These are phyloP conservation scores for Fusarium sp. DNA, from an alignment of 2,329 filamentous ascomycete genomes.

Conservation along the genomic window DNA sequence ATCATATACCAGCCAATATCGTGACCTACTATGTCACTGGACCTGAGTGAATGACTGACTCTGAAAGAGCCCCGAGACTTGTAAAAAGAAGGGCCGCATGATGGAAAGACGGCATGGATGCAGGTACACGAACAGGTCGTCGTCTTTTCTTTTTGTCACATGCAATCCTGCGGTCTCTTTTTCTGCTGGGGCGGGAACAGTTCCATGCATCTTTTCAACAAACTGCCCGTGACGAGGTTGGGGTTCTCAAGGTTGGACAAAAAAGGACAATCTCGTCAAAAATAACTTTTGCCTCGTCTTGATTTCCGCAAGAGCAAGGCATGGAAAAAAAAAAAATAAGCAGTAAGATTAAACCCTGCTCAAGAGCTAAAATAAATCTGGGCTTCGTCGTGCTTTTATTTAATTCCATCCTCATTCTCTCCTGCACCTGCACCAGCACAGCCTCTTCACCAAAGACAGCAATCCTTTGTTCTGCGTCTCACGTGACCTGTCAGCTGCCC, in stretches of 20 bases:
- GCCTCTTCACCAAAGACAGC: not conserved
- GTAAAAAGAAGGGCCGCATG: slow-evolving; percentile 11
- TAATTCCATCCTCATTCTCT: not conserved
- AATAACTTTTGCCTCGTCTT: not conserved
- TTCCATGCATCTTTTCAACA: not conserved
- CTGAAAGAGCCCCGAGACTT: slow-evolving; percentile 1
- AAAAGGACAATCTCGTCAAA: not conserved
- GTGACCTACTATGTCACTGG: slow-evolving; percentile 37
- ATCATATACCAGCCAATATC: slow-evolving; percentile 6
- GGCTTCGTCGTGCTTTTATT: not conserved
- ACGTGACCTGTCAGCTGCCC: slow-evolving; percentile 47
- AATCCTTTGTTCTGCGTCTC: slow-evolving; percentile 29
- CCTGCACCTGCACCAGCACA: slow-evolving; percentile 8
- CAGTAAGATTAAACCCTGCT: not conserved
- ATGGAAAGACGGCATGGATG: slow-evolving; percentile 6
- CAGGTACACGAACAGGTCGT: not conserved
- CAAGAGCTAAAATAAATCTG: not conserved
- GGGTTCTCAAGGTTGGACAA: not conserved
- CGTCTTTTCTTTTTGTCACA: slow-evolving; percentile 10
- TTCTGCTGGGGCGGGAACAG: not conserved
- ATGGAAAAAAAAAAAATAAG: not conserved
- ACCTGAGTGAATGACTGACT: slow-evolving; percentile 21
- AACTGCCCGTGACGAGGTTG: not conserved
- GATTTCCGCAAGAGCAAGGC: not conserved
- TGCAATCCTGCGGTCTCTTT: not conserved